Evolutionary conservation across 2,329 filamentous ascomycete genomes (phyloP).

Genomic region (Lasiodiplodia gonubiensis): DNA sequence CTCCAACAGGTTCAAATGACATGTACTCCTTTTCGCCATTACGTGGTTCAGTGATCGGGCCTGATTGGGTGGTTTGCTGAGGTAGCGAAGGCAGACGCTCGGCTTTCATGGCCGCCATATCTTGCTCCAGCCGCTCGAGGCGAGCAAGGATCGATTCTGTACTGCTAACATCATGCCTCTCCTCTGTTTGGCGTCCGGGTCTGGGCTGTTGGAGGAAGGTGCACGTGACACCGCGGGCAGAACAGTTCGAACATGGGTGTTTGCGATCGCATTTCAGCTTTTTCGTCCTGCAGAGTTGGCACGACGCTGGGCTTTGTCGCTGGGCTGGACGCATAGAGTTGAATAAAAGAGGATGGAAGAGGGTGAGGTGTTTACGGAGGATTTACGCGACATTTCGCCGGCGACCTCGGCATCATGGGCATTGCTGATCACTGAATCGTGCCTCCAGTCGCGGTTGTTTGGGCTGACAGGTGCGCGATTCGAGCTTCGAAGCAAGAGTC

Average conservation of each 20-base stretch:
- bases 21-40: neutral
- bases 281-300: constrained; percentile 12
- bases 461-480: no score
- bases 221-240: neutral
- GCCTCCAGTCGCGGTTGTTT: no score
- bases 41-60: neutral
- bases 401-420: no score
- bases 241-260: constrained; percentile 15
- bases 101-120: no score
- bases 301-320: constrained; percentile 34
- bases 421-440: no score
- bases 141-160: neutral
- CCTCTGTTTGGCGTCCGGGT: neutral
- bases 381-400: no score
- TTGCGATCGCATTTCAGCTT: constrained; percentile 14
- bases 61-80: neutral
- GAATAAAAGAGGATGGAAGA: no score
- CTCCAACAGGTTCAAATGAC: neutral
- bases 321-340: no score
- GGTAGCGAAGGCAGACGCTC: no score
- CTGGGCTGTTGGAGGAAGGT: neutral
- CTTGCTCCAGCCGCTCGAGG: neutral
- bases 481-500: no score
- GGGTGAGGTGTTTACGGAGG: no score
- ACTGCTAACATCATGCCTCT: neutral